Percentiles rank a stretch among this genome's conserved stretches.
Evolutionary conservation across 1,284 basidiomycete species (phyloP).

Genomic region (Uromyces viciae-fabae): DNA sequence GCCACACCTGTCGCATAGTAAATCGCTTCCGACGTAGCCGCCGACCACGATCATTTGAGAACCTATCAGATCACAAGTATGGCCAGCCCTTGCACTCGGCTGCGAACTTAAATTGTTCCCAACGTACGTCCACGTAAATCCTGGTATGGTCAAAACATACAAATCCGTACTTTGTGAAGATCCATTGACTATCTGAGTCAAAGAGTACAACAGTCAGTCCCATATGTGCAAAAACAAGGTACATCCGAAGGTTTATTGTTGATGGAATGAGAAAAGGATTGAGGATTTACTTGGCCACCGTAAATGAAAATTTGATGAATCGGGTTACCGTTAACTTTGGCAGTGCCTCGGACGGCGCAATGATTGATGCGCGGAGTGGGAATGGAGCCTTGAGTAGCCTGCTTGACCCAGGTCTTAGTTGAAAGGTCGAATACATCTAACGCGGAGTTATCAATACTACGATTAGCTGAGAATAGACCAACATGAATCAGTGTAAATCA

Average conservation of each 20-base stretch:
- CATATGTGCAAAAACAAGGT: too few species aligned
- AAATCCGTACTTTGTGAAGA: conserved; percentile 49
- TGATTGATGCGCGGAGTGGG: conserved; percentile 49
- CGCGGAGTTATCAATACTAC: conserved; percentile 49
- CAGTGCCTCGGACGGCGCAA: conserved; percentile 49
- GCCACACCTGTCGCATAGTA: conserved; percentile 48
- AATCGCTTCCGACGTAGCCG: conserved; percentile 47
- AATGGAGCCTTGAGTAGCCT: conserved; percentile 48
- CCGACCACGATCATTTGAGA: conserved; percentile 50
- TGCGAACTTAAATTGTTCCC: conserved; percentile 47
- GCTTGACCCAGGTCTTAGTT: conserved; percentile 49
- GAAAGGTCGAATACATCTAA: conserved; percentile 52
- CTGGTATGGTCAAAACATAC: conserved; percentile 49
- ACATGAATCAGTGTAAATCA: background rate
- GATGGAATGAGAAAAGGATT: background rate
- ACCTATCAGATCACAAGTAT: conserved; percentile 49
- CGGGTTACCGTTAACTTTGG: conserved; percentile 49
- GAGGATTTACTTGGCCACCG: conserved; percentile 47
- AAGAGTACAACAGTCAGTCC: too few species aligned
- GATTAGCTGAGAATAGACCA: conserved; percentile 17
- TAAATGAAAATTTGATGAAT: conserved; percentile 50
- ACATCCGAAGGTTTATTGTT: too few species aligned
- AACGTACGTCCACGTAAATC: conserved; percentile 49
- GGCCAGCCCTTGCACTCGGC: conserved; percentile 50
- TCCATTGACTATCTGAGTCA: conserved; percentile 48